These are phyloP conservation scores for Dictyostelium purpureum DNA, from an alignment of 78 protist species.

Conservation along the genomic window DNA sequence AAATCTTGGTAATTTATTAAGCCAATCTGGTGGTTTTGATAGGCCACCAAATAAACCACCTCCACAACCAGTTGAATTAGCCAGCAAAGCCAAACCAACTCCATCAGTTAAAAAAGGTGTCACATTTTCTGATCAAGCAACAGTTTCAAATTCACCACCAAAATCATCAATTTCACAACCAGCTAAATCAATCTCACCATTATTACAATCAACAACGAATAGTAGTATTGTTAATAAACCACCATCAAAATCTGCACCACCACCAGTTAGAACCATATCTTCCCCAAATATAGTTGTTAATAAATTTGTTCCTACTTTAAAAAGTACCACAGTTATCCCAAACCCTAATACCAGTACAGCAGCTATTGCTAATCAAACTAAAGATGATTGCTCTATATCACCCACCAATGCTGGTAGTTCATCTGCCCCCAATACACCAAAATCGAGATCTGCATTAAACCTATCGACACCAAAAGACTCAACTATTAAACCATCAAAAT, in stretches of 20 bases:
- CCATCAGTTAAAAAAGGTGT: not conserved
- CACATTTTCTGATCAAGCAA: not conserved
- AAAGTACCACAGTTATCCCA: not conserved
- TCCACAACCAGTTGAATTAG: slow-evolving; percentile 1
- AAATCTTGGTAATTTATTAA: not conserved
- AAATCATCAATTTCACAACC: not conserved
- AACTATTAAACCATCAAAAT: not conserved
- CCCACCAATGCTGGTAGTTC: not conserved
- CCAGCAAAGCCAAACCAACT: not conserved
- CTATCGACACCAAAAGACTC: slow-evolving; percentile 1
- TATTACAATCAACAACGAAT: no score
- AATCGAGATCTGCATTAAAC: slow-evolving; percentile 13
- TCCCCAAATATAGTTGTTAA: not conserved
- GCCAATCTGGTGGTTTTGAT: not conserved
- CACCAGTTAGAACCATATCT: not conserved
- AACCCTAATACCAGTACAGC: not conserved
- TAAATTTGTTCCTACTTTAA: not conserved
- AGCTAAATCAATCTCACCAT: not conserved
- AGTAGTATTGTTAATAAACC: slow-evolving; percentile 2
- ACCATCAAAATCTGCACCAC: slow-evolving; percentile 26
- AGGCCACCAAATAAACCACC: slow-evolving; percentile 23
- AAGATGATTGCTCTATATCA: not conserved
- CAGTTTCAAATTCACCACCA: not conserved
- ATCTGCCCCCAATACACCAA: not conserved
- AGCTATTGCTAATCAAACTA: not conserved